Conservation (phyloP, 2,329 filamentous ascomycete species). For the Trichoderma sp. region DNA sequence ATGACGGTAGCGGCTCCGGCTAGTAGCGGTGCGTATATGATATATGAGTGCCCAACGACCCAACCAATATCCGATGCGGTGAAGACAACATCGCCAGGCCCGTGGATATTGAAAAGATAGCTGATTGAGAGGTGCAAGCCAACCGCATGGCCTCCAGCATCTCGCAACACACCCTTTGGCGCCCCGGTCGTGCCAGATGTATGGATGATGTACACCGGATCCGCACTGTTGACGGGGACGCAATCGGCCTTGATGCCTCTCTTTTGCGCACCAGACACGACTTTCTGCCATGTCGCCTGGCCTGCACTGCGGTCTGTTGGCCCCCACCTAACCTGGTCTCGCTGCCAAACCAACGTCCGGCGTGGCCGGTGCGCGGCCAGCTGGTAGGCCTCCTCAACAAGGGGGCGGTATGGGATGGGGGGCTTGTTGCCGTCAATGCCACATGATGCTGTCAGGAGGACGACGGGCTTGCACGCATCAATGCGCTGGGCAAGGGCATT, state of each 20-base stretch:
- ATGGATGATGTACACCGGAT: slow-evolving; percentile 88
- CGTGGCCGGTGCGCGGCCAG: slow-evolving; percentile 70
- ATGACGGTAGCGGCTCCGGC: slow-evolving; percentile 83
- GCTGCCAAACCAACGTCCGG: slow-evolving; percentile 80
- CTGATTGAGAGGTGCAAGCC: slow-evolving; percentile 79
- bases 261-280: slow-evolving; percentile 69
- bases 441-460: slow-evolving; percentile 85
- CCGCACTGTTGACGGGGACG: slow-evolving; percentile 75
- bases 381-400: slow-evolving; percentile 72
- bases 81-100: slow-evolving; percentile 74
- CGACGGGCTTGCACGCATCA: slow-evolving; percentile 73
- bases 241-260: slow-evolving; percentile 70
- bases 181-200: slow-evolving; percentile 80
- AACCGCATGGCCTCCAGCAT: slow-evolving; percentile 85
- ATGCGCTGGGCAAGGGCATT: slow-evolving; percentile 83
- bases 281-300: slow-evolving; percentile 76
- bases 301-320: slow-evolving; percentile 65
- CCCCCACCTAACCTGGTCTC: slow-evolving; percentile 74
- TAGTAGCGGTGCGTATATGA: slow-evolving; percentile 84
- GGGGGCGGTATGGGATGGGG: slow-evolving; percentile 72
- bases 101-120: slow-evolving; percentile 79
- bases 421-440: slow-evolving; percentile 87
- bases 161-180: slow-evolving; percentile 80
- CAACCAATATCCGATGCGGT: slow-evolving; percentile 87
- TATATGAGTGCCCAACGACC: slow-evolving; percentile 72